Conservation (phyloP, 1,139 yeast genomes). For the Geotrichum siamense region DNA sequence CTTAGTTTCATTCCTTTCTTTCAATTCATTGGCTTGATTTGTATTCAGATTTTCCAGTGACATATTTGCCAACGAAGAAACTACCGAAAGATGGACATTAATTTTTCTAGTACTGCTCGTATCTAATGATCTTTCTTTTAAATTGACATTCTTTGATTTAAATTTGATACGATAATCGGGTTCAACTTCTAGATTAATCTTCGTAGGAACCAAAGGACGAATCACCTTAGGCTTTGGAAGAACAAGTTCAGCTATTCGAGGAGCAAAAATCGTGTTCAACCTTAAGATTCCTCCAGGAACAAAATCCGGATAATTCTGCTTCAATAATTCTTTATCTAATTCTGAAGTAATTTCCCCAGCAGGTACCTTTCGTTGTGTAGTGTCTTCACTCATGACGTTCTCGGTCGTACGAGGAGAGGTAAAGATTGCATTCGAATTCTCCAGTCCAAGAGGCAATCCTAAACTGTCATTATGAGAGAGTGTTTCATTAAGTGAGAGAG, state of each 20-base stretch:
- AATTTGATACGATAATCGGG: conserved; percentile 35
- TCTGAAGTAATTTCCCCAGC: conserved; percentile 19
- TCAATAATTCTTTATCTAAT: conserved; percentile 29
- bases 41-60: conserved; percentile 10
- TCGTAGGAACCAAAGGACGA: conserved; percentile 58
- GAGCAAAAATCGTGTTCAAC: conserved; percentile 61
- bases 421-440: neutral
- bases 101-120: conserved; percentile 4
- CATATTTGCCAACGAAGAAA: conserved; percentile 20
- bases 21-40: conserved; percentile 17
- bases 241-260: conserved; percentile 49
- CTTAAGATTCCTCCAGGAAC: conserved; percentile 49
- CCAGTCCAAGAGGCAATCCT: conserved; percentile 12
- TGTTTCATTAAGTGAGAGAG: neutral
- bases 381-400: neutral
- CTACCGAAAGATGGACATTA: conserved; percentile 13
- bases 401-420: neutral
- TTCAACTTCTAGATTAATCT: conserved; percentile 37
- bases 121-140: conserved; percentile 5
- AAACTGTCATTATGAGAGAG: neutral
- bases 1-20: conserved; percentile 20
- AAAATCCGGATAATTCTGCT: conserved; percentile 56
- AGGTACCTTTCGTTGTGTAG: neutral
- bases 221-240: conserved; percentile 47
- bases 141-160: conserved; percentile 14